phyloP scores from a whole-genome alignment of 2,329 filamentous ascomycete genomes.

The Xylariaceae sp. region DNA sequence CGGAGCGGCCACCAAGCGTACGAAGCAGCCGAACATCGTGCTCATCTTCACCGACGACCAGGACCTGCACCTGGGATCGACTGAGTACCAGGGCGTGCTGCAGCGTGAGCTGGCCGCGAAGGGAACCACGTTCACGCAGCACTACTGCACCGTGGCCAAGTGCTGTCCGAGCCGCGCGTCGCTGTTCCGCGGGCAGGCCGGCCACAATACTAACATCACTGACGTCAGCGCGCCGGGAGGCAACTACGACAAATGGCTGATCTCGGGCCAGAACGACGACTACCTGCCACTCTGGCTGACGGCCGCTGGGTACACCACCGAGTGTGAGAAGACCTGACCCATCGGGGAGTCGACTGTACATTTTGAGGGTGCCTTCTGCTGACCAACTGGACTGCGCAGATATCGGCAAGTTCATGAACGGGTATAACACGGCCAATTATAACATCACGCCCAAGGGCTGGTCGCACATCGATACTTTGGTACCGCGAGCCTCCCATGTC shows the following conservation, averaged over 20 bases:
- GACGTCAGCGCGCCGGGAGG: constrained; percentile 6
- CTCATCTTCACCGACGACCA: constrained; percentile 1
- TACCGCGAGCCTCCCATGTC: no score
- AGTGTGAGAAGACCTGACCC: no score
- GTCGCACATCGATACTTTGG: constrained; percentile 3
- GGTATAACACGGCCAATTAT: constrained; percentile 5
- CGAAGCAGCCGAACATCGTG: neutral
- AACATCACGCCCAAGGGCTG: constrained; percentile 5
- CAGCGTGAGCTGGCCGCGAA: constrained; percentile 2
- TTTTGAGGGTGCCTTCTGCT: no score
- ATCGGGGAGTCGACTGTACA: neutral
- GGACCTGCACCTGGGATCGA: neutral
- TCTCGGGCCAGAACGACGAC: constrained; percentile 6
- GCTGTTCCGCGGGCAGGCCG: neutral
- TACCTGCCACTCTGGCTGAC: constrained; percentile 11
- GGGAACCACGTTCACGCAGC: neutral
- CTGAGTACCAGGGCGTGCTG: neutral
- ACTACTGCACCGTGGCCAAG: neutral
- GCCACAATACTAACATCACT: neutral
- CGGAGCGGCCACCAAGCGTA: neutral
- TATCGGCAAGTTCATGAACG: constrained; percentile 10
- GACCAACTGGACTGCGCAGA: no score
- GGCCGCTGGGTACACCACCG: constrained; percentile 10
- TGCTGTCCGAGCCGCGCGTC: neutral
- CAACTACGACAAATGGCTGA: constrained; percentile 12